These are phyloP conservation scores for Apiotrichum sp. DNA, from an alignment of 1,284 basidiomycete genomes.

Conservation along the genomic window DNA sequence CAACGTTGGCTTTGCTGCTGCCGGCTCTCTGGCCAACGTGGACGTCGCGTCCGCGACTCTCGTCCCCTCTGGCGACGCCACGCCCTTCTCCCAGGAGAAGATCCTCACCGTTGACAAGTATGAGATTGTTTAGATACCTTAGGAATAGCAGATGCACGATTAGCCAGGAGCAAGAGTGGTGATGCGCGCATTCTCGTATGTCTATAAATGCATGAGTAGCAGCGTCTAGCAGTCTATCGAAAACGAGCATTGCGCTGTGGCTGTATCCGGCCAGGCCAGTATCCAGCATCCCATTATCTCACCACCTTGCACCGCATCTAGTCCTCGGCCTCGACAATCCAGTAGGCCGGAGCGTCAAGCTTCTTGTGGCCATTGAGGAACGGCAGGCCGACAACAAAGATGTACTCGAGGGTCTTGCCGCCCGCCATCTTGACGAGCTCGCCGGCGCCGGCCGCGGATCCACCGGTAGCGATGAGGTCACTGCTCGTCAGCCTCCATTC, in stretches of 20 bases:
- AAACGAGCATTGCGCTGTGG: no score
- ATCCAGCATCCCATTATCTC: no score
- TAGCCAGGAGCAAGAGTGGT: background rate
- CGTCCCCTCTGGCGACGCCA: slow-evolving; percentile 57
- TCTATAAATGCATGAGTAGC: background rate
- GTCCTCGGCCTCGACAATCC: slow-evolving; percentile 70
- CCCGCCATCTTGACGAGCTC: slow-evolving; percentile 79
- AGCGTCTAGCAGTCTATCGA: background rate
- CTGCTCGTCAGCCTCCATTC: slow-evolving; percentile 18
- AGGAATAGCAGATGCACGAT: slow-evolving; percentile 4
- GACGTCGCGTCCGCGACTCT: slow-evolving; percentile 55
- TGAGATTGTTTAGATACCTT: slow-evolving; percentile 45
- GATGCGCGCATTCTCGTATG: background rate
- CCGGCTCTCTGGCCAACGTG: slow-evolving; percentile 70
- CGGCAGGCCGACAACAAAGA: slow-evolving; percentile 86
- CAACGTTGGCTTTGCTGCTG: slow-evolving; percentile 69
- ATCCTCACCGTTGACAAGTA: slow-evolving; percentile 66
- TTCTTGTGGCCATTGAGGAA: slow-evolving; percentile 73
- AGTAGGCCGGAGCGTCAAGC: slow-evolving; percentile 81
- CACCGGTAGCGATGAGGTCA: slow-evolving; percentile 95
- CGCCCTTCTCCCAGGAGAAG: slow-evolving; percentile 71
- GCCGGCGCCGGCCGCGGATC: slow-evolving; percentile 89
- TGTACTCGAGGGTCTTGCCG: slow-evolving; percentile 79
- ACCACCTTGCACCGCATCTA: slow-evolving; percentile 34
- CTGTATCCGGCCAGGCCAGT: no score